Evolutionary conservation across 164 flowering plant genomes (phyloP).

Genomic region (Liquidambar formosana): DNA sequence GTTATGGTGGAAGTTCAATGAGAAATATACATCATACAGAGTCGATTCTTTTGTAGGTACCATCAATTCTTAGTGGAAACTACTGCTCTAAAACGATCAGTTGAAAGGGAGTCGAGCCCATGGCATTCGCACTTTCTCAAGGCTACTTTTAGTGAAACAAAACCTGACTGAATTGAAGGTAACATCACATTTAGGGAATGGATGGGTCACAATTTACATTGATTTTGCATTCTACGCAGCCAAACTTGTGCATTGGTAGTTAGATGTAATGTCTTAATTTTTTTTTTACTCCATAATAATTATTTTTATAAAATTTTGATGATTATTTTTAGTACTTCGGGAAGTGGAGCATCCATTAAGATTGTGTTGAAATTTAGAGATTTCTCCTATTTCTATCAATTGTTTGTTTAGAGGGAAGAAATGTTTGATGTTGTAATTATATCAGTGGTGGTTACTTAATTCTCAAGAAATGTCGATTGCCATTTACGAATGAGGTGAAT

Average conservation of each 20-base stretch:
- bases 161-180: no score
- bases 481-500: no score
- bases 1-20: neutral
- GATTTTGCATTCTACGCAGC: no score
- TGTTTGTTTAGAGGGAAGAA: no score
- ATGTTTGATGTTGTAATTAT: no score
- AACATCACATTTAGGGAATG: no score
- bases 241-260: neutral
- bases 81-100: neutral
- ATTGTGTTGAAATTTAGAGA: neutral
- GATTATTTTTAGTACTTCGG: neutral
- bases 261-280: constrained; percentile 4
- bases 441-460: no score
- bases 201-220: no score
- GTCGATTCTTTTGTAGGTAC: neutral
- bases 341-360: neutral
- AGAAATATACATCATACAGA: neutral
- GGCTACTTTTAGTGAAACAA: neutral
- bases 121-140: neutral
- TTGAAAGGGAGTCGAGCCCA: neutral
- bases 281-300: neutral
- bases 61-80: neutral
- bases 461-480: no score
- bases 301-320: neutral
- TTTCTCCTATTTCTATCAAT: no score